Evolutionary conservation across 163 green algal genomes (phyloP), one percentile per base, ranked within the genome.

Genomic region (Scenedesmus sp.): DNA sequence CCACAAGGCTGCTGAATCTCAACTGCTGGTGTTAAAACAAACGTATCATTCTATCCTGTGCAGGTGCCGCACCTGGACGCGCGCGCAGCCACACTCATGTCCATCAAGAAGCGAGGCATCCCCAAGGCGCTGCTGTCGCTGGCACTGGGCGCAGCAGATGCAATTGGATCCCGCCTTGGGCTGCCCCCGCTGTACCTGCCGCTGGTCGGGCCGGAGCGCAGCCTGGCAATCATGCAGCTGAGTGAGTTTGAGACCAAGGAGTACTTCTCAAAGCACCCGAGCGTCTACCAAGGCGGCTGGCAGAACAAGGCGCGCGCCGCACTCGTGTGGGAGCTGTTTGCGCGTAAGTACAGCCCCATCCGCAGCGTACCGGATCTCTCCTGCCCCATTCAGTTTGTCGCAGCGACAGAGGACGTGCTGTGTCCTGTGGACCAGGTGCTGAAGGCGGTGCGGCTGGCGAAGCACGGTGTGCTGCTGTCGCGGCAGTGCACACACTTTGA

Each of bases 221-320:
- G 88, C 73, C 86, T 95, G 54, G 93, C 94, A 3, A 84, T 96
- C 34, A 96, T 96, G 94, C 91, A 96, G 91, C 92, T 96, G 4
- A 74, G 46, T 9, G 83, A 88, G 13, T 77, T 92, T 59, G 93
- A 96, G 59, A 88, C 94, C 55, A 67, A 84, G 18, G 56, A 90
- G 16, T 96, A 95, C 81, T 94, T 90, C 73, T 56, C 66, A 46
- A 96, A 95, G 88, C 94, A 95, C 83, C 94, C 94, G 0, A 15
- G 20, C 8, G 88, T 92, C 3, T 92, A 92, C 76, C 88, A 92
- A 62, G 88, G 93, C 56, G 91, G 87, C 2, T 95, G 93, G 93
- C 57, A 81, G 13, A 95, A 95, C 79, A 70, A 76, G 15, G 88
- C 82, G 7, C 88, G 88, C 5, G 88, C 88, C 1, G 56, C 59